These are phyloP conservation scores for Heteromeles arbutifolia DNA, from an alignment of 306 rosid species.

Conservation along the genomic window DNA sequence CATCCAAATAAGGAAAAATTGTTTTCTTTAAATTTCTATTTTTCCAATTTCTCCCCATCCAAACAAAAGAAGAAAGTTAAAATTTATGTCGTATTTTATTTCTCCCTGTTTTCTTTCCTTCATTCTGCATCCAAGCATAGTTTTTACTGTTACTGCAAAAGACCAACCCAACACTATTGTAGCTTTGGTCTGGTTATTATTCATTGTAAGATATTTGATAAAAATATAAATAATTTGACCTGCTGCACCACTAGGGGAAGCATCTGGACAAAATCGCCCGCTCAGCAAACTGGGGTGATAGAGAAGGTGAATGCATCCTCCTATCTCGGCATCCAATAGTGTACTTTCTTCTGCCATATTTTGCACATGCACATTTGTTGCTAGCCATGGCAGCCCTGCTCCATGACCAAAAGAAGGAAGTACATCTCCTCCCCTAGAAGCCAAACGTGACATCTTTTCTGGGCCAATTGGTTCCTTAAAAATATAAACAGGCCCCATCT, in stretches of 20 bases:
- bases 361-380: conserved; percentile 60
- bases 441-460: conserved; percentile 81
- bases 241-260: conserved; percentile 94
- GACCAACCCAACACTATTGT: neutral
- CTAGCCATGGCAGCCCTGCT: conserved; percentile 89
- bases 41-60: neutral
- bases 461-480: conserved; percentile 92
- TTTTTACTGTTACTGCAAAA: neutral
- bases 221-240: conserved; percentile 46
- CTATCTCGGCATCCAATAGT: conserved; percentile 88
- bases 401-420: conserved; percentile 93
- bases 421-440: conserved; percentile 86
- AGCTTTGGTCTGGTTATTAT: neutral
- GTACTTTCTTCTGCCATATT: conserved; percentile 71
- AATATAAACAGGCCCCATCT: conserved; percentile 95
- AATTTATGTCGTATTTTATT: neutral
- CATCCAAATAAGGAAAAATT: neutral
- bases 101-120: neutral
- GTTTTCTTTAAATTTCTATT: neutral
- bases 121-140: neutral
- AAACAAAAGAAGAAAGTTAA: neutral
- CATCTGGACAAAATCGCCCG: conserved; percentile 97
- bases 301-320: conserved; percentile 81
- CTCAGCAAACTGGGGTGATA: conserved; percentile 89
- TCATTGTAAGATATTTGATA: neutral